Conservation (phyloP, 208 protist genomes). For the Tritrichomonas musculus region DNA sequence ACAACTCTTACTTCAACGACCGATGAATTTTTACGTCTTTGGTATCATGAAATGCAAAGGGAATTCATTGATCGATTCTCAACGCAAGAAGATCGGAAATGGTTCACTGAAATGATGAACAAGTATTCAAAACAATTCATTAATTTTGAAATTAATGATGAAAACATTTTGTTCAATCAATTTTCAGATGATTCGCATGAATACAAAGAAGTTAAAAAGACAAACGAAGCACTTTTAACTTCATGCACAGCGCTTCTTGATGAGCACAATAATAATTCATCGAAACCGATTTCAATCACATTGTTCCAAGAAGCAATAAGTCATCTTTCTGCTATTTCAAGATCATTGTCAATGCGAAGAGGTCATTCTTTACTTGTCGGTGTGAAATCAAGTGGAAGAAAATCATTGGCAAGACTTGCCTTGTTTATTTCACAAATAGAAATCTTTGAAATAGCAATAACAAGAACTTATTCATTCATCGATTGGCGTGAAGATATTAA, state of each 20-base stretch:
- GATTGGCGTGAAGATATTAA: conserved; percentile 49
- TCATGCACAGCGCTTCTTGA: conserved; percentile 65
- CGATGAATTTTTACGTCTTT: conserved; percentile 62
- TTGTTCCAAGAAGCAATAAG: conserved; percentile 89
- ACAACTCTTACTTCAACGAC: conserved; percentile 36
- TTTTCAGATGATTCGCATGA: neutral
- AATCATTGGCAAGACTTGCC: conserved; percentile 80
- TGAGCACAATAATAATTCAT: conserved; percentile 75
- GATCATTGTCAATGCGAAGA: conserved; percentile 82
- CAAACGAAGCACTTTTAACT: neutral
- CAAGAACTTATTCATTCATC: conserved; percentile 67
- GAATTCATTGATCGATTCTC: conserved; percentile 91
- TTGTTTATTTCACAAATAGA: conserved; percentile 70
- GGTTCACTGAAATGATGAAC: conserved; percentile 56
- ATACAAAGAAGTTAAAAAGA: conserved; percentile 41
- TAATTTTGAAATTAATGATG: neutral
- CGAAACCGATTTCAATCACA: conserved; percentile 77
- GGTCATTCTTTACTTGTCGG: conserved; percentile 85
- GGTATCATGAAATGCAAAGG: conserved; percentile 83
- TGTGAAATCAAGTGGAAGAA: conserved; percentile 85
- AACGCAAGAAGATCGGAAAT: conserved; percentile 70
- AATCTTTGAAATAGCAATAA: neutral
- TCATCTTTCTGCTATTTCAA: conserved; percentile 81
- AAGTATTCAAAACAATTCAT: neutral
- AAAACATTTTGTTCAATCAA: conserved; percentile 36